Evolutionary conservation across 2,329 filamentous ascomycete species (phyloP).

Genomic region (Penicillium verrucosum): DNA sequence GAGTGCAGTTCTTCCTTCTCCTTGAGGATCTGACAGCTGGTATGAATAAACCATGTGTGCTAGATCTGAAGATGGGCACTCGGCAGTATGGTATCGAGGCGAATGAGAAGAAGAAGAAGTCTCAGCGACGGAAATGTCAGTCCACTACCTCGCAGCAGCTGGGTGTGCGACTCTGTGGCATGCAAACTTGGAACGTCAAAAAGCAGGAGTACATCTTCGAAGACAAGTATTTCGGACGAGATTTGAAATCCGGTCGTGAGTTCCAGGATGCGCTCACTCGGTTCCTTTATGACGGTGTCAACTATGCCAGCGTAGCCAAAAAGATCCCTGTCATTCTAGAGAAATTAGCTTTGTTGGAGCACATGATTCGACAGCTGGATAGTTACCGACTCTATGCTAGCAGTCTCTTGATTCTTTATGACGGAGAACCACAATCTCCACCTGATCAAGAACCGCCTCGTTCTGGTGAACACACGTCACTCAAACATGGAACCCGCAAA

Average conservation of each 20-base stretch:
- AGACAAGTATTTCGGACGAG: slow-evolving; percentile 94
- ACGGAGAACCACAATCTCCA: slow-evolving; percentile 58
- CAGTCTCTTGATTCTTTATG: slow-evolving; percentile 91
- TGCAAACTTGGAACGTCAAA: slow-evolving; percentile 91
- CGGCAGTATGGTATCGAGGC: slow-evolving; percentile 95
- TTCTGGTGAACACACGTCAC: slow-evolving; percentile 32
- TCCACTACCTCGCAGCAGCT: slow-evolving; percentile 87
- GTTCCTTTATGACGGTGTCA: slow-evolving; percentile 87
- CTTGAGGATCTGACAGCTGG: slow-evolving; percentile 93
- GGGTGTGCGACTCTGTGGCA: slow-evolving; percentile 88
- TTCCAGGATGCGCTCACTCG: slow-evolving; percentile 84
- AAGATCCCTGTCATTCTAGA: slow-evolving; percentile 85
- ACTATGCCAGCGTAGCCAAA: slow-evolving; percentile 71
- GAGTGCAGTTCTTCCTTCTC: slow-evolving; percentile 88
- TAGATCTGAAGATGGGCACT: slow-evolving; percentile 98
- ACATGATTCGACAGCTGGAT: slow-evolving; percentile 72
- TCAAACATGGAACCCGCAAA: slow-evolving; percentile 31
- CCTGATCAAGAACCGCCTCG: slow-evolving; percentile 21
- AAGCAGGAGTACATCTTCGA: slow-evolving; percentile 87
- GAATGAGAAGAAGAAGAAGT: slow-evolving; percentile 84
- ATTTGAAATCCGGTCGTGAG: slow-evolving; percentile 79
- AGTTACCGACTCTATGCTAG: slow-evolving; percentile 95
- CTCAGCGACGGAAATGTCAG: slow-evolving; percentile 88
- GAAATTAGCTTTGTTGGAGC: slow-evolving; percentile 78
- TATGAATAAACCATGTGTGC: slow-evolving; percentile 94